phyloP scores from a whole-genome alignment of 305 asterid species.

The Rubia tinctorum region DNA sequence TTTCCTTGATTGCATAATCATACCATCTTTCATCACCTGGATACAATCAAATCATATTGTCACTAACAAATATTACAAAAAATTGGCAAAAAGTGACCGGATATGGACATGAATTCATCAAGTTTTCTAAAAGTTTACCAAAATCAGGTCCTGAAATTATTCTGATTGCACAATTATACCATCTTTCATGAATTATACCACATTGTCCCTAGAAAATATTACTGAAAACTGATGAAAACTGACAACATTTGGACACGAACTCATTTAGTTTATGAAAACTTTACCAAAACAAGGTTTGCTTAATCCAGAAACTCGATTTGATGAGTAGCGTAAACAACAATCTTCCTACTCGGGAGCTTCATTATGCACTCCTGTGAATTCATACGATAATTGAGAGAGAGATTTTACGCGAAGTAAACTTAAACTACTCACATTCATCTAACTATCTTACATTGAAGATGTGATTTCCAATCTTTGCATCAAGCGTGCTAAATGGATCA shows the following conservation, averaged over 20 bases:
- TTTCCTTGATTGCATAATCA: no score
- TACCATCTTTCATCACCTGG: no score
- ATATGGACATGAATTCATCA: no score
- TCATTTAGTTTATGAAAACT: constrained; percentile 2
- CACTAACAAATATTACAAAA: no score
- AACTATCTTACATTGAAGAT: constrained; percentile 56
- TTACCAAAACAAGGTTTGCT: constrained; percentile 74
- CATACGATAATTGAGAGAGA: neutral
- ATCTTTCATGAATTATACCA: constrained; percentile 37
- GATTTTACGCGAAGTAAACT: no score
- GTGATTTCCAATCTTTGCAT: constrained; percentile 80
- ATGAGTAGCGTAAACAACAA: constrained; percentile 71
- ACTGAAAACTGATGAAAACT: no score
- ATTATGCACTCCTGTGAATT: constrained; percentile 63
- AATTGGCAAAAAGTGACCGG: no score
- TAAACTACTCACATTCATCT: no score
- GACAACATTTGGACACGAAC: neutral
- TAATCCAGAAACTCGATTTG: constrained; percentile 68
- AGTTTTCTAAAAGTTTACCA: no score
- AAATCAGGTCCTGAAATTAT: no score
- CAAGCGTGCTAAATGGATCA: constrained; percentile 87
- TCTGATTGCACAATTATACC: no score
- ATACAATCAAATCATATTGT: no score
- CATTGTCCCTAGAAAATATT: neutral
- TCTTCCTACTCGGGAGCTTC: constrained; percentile 50